These are phyloP conservation scores for Torulaspora indica DNA, from an alignment of 805 yeast species.

Conservation along the genomic window DNA sequence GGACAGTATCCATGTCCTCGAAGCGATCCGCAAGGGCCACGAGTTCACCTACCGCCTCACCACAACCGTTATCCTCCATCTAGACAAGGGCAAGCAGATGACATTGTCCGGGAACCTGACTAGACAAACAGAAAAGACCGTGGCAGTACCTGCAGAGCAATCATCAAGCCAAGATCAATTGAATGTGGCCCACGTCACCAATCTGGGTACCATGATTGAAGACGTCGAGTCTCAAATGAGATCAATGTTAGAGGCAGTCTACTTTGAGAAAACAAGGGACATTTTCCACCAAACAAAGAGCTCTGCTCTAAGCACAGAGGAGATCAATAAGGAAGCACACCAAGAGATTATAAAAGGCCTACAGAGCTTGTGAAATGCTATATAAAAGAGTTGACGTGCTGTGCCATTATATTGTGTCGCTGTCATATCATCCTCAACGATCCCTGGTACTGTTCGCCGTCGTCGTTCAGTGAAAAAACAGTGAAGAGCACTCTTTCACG, in stretches of 20 bases:
- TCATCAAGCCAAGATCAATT: conserved; percentile 15
- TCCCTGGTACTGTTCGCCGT: neutral
- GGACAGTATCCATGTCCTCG: conserved; percentile 94
- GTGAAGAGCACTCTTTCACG: neutral
- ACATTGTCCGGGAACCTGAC: conserved; percentile 78
- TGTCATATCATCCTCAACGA: neutral
- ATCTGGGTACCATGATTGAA: conserved; percentile 80
- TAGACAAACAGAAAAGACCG: conserved; percentile 65
- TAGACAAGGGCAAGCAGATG: conserved; percentile 41
- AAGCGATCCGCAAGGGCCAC: conserved; percentile 46
- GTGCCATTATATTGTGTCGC: neutral
- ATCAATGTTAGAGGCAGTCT: conserved; percentile 84
- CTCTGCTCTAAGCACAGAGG: conserved; percentile 19
- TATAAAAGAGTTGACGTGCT: neutral
- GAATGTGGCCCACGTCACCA: conserved; percentile 69
- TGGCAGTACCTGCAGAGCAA: conserved; percentile 36
- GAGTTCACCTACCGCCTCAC: conserved; percentile 64
- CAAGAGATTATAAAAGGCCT: conserved; percentile 38
- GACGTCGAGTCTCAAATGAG: conserved; percentile 84
- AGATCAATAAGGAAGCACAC: conserved; percentile 30
- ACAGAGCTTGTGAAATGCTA: conserved; percentile 25
- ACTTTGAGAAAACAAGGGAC: conserved; percentile 91
- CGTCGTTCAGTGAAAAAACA: conserved; percentile 1
- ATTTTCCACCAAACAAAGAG: conserved; percentile 68
- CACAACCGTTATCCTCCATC: conserved; percentile 78